Evolutionary conservation across 176 grass and related monocot genomes (phyloP).

Genomic region (Avena sativa): DNA sequence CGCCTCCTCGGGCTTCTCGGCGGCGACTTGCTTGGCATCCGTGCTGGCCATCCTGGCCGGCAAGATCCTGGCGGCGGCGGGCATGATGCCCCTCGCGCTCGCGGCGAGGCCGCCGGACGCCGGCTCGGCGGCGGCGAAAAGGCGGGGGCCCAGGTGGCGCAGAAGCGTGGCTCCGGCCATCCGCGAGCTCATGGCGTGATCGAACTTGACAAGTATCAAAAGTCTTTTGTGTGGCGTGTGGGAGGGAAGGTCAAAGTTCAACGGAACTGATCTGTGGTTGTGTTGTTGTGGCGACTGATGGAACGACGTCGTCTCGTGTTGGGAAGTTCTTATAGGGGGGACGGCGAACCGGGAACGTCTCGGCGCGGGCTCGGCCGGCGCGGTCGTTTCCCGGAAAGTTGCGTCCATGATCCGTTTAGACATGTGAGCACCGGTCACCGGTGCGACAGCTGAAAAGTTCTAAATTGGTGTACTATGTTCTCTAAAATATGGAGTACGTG

Average conservation of each 20-base stretch:
- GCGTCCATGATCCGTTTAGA: not conserved
- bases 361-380: too few relatives aligned
- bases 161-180: conserved; percentile 50
- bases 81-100: conserved; percentile 33
- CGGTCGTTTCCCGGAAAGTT: conserved; percentile 32
- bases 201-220: not conserved
- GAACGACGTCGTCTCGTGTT: not conserved
- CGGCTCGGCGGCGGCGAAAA: conserved; percentile 40
- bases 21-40: conserved; percentile 9
- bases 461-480: too few relatives aligned
- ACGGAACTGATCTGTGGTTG: not conserved
- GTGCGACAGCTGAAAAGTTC: not conserved
- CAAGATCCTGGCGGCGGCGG: conserved; percentile 41
- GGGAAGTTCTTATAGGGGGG: conserved; percentile 22
- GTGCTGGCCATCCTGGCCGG: conserved; percentile 51
- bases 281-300: not conserved
- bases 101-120: conserved; percentile 30
- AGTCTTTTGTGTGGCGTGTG: not conserved
- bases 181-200: conserved; percentile 52
- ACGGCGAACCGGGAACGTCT: not conserved
- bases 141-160: conserved; percentile 52
- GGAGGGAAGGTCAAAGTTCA: not conserved
- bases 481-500: too few relatives aligned
- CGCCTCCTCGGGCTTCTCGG: not conserved
- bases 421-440: not conserved